Base-by-base conservation (phyloP, 2,329 filamentous ascomycete species). In the Ascochyta rabiei region DNA sequence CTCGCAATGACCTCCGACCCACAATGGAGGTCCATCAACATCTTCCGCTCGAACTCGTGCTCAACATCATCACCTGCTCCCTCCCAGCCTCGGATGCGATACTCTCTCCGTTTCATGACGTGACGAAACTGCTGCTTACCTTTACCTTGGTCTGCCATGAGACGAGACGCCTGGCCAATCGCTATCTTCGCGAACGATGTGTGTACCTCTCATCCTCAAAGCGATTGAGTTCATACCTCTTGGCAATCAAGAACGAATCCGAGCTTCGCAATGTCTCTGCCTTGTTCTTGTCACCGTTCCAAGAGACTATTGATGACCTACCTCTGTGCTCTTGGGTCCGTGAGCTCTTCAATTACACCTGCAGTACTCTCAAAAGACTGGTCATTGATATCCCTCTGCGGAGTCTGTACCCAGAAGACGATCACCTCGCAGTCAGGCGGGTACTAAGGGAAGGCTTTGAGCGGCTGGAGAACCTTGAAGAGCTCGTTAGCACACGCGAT, bases 301-400 rank as follows among this genome's bases (percentile, higher is more conserved):
- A 31, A n/a, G 21, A 56, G 2, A 79, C 59, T 66, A 81, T 80
- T 15, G 75, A 80, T 48, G 71, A 82, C 51, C 70, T 72, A 48
- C 72, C 74, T 5, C 76, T 74, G 18, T 77, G 79, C 0, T 61
- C 61, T 18, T 76, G 73, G 73, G 73, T 79, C 33, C 72, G 74
- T 6, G 75, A 79, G 38, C 70, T 84, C 1, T 73, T 84, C 43
- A 73, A 67, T 51, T 71, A 76, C 53, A 69, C 79, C 26, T 71
- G 71, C 43, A 60, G 65, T 18, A 75, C 76, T 6, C 72, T 84
- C 39, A 73, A 67, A 38, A 77, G 78, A 18, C 73, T 84, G 6
- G 72, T 82, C 41, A 74, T 83, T 37, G 73, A 80, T 53, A 81
- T 83, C 59, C 80, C 81, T 6, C 76, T 82, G 40, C 70, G 76